Evolutionary conservation across 768 basidiomycete species (phyloP).

Genomic region (Collybia sordida): DNA sequence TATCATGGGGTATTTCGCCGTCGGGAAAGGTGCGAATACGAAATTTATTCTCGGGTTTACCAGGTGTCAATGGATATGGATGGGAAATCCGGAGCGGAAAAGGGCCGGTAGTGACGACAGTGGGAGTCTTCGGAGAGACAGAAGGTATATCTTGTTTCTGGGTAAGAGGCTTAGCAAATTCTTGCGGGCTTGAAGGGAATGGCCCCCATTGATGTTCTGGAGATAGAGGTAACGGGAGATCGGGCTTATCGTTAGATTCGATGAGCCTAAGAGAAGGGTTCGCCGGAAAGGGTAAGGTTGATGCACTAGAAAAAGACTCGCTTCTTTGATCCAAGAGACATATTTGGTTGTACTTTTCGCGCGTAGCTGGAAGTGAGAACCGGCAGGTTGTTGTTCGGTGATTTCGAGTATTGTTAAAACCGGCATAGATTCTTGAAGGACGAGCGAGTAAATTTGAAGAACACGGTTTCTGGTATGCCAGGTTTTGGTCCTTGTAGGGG

Average conservation of each 20-base stretch:
- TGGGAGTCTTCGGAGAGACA: too few relatives aligned
- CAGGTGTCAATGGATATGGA: constrained; percentile 24
- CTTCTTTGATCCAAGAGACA: constrained; percentile 15
- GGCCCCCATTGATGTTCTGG: constrained; percentile 3
- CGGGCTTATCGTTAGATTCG: constrained; percentile 9
- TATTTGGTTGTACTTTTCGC: constrained; percentile 11
- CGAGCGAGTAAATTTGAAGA: constrained; percentile 16
- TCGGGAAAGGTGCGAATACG: too few relatives aligned
- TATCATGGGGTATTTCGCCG: too few relatives aligned
- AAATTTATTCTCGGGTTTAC: not conserved
- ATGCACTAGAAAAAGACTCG: constrained; percentile 19
- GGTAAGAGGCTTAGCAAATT: not conserved
- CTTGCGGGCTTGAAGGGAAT: not conserved
- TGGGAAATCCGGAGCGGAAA: constrained; percentile 22
- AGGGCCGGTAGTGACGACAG: not conserved
- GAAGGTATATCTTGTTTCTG: too few relatives aligned
- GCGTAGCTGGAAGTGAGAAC: constrained; percentile 28
- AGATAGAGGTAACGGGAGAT: constrained; percentile 18
- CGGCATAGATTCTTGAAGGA: constrained; percentile 15
- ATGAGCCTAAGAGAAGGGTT: constrained; percentile 24
- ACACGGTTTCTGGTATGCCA: constrained; percentile 8
- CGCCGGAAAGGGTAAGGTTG: constrained; percentile 7
- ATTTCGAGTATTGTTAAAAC: constrained; percentile 5
- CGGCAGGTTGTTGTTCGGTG: constrained; percentile 24
- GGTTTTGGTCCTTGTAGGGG: constrained; percentile 5